These are phyloP conservation scores for Kluyveromyces starmeri DNA, from an alignment of 805 yeast species.

Conservation along the genomic window DNA sequence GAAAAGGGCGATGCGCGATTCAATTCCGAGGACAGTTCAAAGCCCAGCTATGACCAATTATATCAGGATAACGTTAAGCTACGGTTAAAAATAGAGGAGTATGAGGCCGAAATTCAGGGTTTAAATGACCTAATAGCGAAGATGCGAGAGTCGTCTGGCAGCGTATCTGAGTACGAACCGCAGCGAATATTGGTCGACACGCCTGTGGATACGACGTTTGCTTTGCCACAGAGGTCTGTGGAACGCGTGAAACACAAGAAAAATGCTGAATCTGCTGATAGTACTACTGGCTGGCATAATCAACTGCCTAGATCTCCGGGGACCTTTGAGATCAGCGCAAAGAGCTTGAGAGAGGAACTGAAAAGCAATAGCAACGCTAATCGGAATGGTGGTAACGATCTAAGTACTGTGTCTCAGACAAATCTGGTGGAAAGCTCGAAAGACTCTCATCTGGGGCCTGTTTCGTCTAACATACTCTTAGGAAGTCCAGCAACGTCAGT, in stretches of 20 bases:
- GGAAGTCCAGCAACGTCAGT: conserved; percentile 30
- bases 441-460: background rate
- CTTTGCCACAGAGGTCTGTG: conserved; percentile 34
- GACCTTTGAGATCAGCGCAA: background rate
- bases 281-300: background rate
- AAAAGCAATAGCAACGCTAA: background rate
- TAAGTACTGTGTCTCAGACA: background rate
- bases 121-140: conserved; percentile 12
- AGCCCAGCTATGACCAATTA: conserved; percentile 23
- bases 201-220: conserved; percentile 8
- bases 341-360: conserved; percentile 2
- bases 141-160: conserved; percentile 8
- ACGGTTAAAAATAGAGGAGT: conserved; percentile 19
- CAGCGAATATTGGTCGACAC: conserved; percentile 7
- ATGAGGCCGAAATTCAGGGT: conserved; percentile 19
- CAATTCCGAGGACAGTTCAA: background rate
- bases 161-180: conserved; percentile 8
- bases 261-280: conserved; percentile 9
- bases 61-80: conserved; percentile 25
- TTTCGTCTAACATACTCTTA: background rate
- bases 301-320: conserved; percentile 4
- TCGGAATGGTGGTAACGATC: background rate
- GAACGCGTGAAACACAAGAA: conserved; percentile 25
- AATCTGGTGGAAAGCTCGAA: background rate
- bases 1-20: conserved; percentile 15